A percentile compares a stretch with the other conserved stretches of the same genome.
These are phyloP conservation scores for Xylaria polymorpha DNA, from an alignment of 2,329 filamentous ascomycete species.

Conservation along the genomic window DNA sequence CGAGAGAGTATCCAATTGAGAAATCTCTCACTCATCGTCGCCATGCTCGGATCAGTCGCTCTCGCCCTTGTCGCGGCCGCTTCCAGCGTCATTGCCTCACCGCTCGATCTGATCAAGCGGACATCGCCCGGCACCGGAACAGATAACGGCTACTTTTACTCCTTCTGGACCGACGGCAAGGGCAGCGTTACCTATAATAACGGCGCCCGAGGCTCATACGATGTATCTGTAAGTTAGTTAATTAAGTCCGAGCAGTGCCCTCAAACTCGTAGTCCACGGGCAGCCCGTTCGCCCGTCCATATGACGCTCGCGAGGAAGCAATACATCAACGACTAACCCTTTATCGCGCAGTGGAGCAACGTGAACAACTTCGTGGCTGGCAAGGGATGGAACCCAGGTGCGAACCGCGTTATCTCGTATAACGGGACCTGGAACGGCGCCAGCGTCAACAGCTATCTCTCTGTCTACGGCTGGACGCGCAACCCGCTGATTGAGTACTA, in stretches of 20 bases:
- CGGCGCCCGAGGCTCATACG: constrained; percentile 61
- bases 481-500: constrained; percentile 56
- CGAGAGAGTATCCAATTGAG: constrained; percentile 1
- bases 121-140: constrained; percentile 62
- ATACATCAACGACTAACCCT: constrained; percentile 1
- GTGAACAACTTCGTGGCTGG: constrained; percentile 61
- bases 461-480: constrained; percentile 55
- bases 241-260: not conserved
- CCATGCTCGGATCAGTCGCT: constrained; percentile 35
- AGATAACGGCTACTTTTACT: constrained; percentile 70
- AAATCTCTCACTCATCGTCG: constrained; percentile 5
- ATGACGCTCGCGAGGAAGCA: not conserved
- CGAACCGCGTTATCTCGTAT: constrained; percentile 18
- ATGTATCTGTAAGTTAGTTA: constrained; percentile 48
- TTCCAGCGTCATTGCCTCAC: constrained; percentile 30
- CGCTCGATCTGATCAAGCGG: constrained; percentile 45
- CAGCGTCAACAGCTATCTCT: constrained; percentile 43
- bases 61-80: constrained; percentile 33
- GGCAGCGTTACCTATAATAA: constrained; percentile 66
- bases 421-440: constrained; percentile 41
- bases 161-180: constrained; percentile 68
- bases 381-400: constrained; percentile 59
- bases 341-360: constrained; percentile 49
- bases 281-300: not conserved
- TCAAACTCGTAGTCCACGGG: not conserved